Base-by-base conservation (phyloP, 306 rosid species). In the Senna tora region DNA sequence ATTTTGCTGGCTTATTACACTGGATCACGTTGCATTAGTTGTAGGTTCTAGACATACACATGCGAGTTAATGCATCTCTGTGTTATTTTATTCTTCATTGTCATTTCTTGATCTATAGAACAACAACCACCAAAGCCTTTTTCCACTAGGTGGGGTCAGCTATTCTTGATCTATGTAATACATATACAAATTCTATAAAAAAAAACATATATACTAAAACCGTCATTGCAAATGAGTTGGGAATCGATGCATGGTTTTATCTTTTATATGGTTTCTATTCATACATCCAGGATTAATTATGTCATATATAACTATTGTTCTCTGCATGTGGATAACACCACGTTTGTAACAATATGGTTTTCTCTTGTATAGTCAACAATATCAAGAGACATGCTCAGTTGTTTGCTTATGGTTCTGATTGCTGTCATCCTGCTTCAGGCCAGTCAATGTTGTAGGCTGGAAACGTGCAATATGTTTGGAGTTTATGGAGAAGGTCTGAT, bases 391-490 rank as follows among this genome's bases (percentile, higher is more conserved):
- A 76, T 75, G 83, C 76, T 75, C 41, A 69, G 77, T 72, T 81
- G 50, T 71, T 74, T 80, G 81, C 80, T 80, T 79, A 67, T 78
- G 79, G 85, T 82, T 85, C 82, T 84, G 81, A 81, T 82, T 77
- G 82, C 57, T 82, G 65, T 75, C 91, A 54, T 70, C 82, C 74
- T 88, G 84, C 86, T 77, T 76, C 93, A 93, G 98, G 94, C 97
- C 97, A 68, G 85, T 93, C 67, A 91, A 93, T 79, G 96, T 93
- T 63, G 98, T 93, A 74, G 87, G 96, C 75, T 93, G 98, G 98
- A 93, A 84, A 81, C 97, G 98, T 71, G 98, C 98, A 21, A 90
- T 93, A 75, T 93, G 98, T 84, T 82, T 93, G 88, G 98, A 93
- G 83, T 93, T 86, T 74, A 87, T 91, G 97, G 98, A 91, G 85